Evolutionary conservation across 2,329 filamentous ascomycete species (phyloP).

Genomic region (Tolypocladium endophyticum): DNA sequence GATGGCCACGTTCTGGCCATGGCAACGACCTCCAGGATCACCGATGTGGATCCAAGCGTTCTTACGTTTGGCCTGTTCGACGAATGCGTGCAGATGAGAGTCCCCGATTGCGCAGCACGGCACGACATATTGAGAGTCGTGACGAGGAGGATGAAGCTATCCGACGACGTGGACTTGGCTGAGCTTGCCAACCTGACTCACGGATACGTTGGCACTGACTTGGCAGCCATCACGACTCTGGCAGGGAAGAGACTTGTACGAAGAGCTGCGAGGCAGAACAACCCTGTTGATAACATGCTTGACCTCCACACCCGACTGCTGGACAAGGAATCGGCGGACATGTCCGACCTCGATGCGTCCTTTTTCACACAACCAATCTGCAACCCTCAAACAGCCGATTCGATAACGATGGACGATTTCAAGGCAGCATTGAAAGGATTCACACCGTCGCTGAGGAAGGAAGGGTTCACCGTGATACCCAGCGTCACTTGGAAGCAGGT

Average conservation of each 20-base stretch:
- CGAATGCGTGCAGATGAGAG: slow-evolving; percentile 75
- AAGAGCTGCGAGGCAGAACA: slow-evolving; percentile 18
- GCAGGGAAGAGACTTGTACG: slow-evolving; percentile 29
- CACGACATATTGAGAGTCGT: slow-evolving; percentile 69
- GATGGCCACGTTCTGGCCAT: slow-evolving; percentile 77
- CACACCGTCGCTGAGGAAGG: slow-evolving; percentile 59
- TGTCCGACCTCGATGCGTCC: background rate
- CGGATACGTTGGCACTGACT: slow-evolving; percentile 85
- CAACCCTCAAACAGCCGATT: background rate
- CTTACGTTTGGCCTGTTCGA: slow-evolving; percentile 68
- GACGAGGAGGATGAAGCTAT: slow-evolving; percentile 53
- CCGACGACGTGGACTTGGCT: slow-evolving; percentile 61
- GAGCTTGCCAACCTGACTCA: slow-evolving; percentile 74
- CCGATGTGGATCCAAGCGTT: slow-evolving; percentile 72
- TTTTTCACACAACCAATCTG: background rate
- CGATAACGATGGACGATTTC: slow-evolving; percentile 45
- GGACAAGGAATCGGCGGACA: slow-evolving; percentile 1
- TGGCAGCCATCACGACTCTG: slow-evolving; percentile 51
- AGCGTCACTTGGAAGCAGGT: slow-evolving; percentile 90
- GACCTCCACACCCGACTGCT: slow-evolving; percentile 2
- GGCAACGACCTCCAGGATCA: slow-evolving; percentile 81
- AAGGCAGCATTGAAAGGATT: slow-evolving; percentile 57
- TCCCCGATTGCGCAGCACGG: slow-evolving; percentile 70
- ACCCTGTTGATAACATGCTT: slow-evolving; percentile 7
- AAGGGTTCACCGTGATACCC: slow-evolving; percentile 91